Evolutionary conservation across 148 eudicot genomes (phyloP), one percentile per base, ranked within the genome.

Genomic region (Simmondsia chinensis): DNA sequence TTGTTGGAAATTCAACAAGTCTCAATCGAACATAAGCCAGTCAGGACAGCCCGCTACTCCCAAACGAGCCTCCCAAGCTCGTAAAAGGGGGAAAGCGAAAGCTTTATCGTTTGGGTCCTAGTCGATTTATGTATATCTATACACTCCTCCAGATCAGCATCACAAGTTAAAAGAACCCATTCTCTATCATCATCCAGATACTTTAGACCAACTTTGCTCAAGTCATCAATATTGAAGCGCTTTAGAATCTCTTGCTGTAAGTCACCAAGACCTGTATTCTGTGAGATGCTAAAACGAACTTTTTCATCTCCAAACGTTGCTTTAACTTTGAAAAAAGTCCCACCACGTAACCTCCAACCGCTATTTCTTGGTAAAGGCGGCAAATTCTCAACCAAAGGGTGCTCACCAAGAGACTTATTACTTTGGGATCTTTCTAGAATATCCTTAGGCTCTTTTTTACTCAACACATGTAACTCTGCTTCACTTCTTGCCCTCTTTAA

Each of bases 151-250:
- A 78, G 65, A 62, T 79, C 87, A 30, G 62, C 96, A 55, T 87
- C 84, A 39, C 96, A 87, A 7, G 94, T 82, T 50, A 87, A 60
- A 17, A 87, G 93, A 43, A 87, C 83, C 96, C 96, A 87, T 60
- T 87, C 96, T 6, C 48, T 61, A 35, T 87, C 96, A 39, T 87
- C 94, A 24, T 87, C 96, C 58, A 83, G 68, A 48, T 83, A 83
- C 61, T 76, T 83, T 34, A 83, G 39, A 35, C 66, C 66, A 34
- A 83, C 48, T 39, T 48, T 68, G 47, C 58, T 61, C 26, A 60
- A 33, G 28, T 71, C 78, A 2, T 51, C 75, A 7, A 80, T 46
- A 16, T 39, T 54, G 46, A 73, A 87, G 29, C 83, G 72, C 73
- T 67, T 71, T 29, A 52, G 61, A 9, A 87, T 59, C 57, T 79